Conservation (phyloP, 1,139 yeast genomes). For the Taphrina pruni region DNA sequence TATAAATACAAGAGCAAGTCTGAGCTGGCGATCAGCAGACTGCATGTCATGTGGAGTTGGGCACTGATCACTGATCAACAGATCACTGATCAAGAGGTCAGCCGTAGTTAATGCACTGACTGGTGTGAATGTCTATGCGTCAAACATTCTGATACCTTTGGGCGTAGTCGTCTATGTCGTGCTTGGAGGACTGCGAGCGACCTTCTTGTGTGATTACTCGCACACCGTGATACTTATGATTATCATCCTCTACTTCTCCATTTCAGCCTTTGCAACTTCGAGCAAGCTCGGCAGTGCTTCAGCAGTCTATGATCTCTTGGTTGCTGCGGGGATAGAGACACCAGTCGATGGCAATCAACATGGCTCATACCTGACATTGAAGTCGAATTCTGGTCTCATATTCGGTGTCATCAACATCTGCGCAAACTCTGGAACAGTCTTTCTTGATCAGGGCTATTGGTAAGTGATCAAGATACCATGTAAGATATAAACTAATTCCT, state of each 20-base stretch:
- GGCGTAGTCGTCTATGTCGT: slow-evolving; percentile 57
- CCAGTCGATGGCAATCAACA: slow-evolving; percentile 57
- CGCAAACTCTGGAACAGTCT: slow-evolving; percentile 46
- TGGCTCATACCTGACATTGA: slow-evolving; percentile 60
- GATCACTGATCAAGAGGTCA: too few species aligned
- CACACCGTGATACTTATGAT: slow-evolving; percentile 57
- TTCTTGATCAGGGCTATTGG: slow-evolving; percentile 61
- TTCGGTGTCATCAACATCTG: slow-evolving; percentile 50
- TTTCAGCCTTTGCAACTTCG: slow-evolving; percentile 53
- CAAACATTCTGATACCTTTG: slow-evolving; percentile 54
- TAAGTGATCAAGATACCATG: too few species aligned
- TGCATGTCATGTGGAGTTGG: too few species aligned
- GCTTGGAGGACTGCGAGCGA: slow-evolving; percentile 59
- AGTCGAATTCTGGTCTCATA: slow-evolving; percentile 56
- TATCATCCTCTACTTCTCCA: slow-evolving; percentile 53
- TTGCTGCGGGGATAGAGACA: slow-evolving; percentile 49
- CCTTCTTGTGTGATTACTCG: slow-evolving; percentile 58
- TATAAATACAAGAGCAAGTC: too few species aligned
- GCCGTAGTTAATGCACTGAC: slow-evolving; percentile 54
- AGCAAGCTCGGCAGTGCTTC: slow-evolving; percentile 58
- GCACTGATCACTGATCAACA: too few species aligned
- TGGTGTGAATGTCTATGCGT: slow-evolving; percentile 54
- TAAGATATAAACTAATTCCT: too few species aligned
- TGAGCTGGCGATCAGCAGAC: too few species aligned
- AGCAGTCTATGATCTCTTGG: slow-evolving; percentile 57